These are phyloP conservation scores for Colletotrichum sp. DNA, from an alignment of 2,329 filamentous ascomycete species.

Conservation along the genomic window DNA sequence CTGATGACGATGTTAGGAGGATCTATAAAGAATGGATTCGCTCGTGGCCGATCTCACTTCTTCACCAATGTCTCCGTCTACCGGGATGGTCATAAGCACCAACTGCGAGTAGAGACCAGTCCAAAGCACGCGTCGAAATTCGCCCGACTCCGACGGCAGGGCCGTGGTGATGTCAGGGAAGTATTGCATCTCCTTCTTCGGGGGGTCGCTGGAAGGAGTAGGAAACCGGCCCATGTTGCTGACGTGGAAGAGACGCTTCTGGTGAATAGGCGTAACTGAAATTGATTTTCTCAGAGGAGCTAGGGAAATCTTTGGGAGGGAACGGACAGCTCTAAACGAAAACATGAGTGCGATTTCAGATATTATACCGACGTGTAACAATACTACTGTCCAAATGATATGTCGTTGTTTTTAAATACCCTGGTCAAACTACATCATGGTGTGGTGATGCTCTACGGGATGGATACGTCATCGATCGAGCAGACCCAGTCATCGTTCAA, in stretches of 20 bases:
- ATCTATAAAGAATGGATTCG: not conserved
- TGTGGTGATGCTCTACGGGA: not conserved
- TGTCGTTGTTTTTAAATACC: not conserved
- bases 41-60: conserved; percentile 48
- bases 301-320: not conserved
- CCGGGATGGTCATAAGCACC: conserved; percentile 69
- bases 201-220: conserved; percentile 40
- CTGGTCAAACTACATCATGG: not conserved
- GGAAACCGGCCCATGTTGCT: conserved; percentile 32
- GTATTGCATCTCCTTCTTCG: conserved; percentile 63
- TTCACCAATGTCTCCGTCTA: conserved; percentile 69
- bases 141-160: conserved; percentile 57
- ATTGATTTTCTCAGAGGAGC: not conserved
- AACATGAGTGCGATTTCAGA: not conserved
- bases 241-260: not conserved
- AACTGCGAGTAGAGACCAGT: conserved; percentile 68
- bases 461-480: conserved; percentile 9
- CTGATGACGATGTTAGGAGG: conserved; percentile 28
- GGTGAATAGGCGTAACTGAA: not conserved
- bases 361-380: rapidly evolving
- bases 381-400: not conserved
- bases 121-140: conserved; percentile 66
- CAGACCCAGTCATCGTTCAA: not conserved
- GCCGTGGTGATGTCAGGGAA: conserved; percentile 61
- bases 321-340: not conserved